Conservation (phyloP, 192 early-diverging fungal genomes). For the Podila verticillata region DNA sequence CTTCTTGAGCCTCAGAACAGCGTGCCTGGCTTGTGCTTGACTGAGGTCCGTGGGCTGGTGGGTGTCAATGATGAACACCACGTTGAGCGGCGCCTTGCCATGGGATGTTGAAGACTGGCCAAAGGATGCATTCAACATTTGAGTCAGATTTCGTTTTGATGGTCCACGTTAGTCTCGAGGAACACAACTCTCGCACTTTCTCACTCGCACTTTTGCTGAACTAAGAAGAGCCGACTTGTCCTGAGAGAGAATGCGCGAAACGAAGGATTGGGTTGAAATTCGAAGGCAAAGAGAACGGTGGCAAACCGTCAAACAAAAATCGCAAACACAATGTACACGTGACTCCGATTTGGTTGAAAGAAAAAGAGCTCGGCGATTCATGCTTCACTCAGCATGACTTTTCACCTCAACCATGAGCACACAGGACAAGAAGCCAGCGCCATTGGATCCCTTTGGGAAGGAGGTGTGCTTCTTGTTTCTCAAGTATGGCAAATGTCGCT, state of each 20-base stretch:
- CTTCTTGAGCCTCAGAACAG: constrained; percentile 6
- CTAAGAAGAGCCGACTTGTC: too few relatives aligned
- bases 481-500: constrained; percentile 49
- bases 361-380: too few relatives aligned
- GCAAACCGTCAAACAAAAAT: too few relatives aligned
- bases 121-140: constrained; percentile 8
- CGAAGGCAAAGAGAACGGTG: too few relatives aligned
- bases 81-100: constrained; percentile 30
- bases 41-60: background rate
- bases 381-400: too few relatives aligned
- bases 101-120: constrained; percentile 6
- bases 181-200: background rate
- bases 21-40: background rate
- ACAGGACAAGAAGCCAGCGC: constrained; percentile 7
- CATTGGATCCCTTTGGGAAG: constrained; percentile 33
- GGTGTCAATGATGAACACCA: constrained; percentile 46
- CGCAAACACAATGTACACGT: too few relatives aligned
- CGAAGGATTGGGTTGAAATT: too few relatives aligned
- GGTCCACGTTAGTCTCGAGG: background rate
- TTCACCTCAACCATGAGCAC: too few relatives aligned
- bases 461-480: constrained; percentile 61
- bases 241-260: too few relatives aligned
- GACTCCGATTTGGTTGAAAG: too few relatives aligned
- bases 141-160: background rate
- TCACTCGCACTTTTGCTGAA: background rate